A percentile compares a stretch with the other conserved stretches of the same genome.
phyloP scores from a whole-genome alignment of 345 rosid species.

The Aethionema arabicum region DNA sequence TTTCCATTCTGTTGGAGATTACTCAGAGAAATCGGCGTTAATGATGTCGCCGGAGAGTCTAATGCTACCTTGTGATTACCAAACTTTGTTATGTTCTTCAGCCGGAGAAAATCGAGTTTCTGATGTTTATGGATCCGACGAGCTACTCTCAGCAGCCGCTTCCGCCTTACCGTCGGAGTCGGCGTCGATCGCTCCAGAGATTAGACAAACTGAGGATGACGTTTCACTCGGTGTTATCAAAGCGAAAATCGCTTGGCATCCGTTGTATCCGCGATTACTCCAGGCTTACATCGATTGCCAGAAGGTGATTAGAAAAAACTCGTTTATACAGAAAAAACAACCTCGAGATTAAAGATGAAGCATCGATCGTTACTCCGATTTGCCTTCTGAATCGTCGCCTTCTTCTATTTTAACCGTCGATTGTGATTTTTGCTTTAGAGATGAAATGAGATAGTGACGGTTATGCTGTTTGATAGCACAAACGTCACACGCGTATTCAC shows the following conservation, averaged over 20 bases:
- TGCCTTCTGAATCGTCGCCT: neutral
- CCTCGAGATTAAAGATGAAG: neutral
- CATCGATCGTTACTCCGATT: neutral
- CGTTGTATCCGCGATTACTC: conserved; percentile 80
- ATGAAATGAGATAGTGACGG: neutral
- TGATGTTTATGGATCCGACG: conserved; percentile 65
- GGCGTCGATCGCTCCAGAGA: conserved; percentile 61
- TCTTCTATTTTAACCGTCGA: no score
- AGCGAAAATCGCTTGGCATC: conserved; percentile 81
- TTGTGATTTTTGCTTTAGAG: neutral
- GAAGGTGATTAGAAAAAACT: conserved; percentile 51
- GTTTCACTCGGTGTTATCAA: conserved; percentile 49
- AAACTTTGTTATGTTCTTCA: conserved; percentile 44
- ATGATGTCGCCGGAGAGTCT: conserved; percentile 73
- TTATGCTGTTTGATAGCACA: neutral
- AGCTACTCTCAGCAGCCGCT: conserved; percentile 55
- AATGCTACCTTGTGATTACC: conserved; percentile 58
- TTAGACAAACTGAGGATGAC: conserved; percentile 43
- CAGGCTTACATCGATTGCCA: conserved; percentile 91
- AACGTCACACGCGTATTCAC: neutral
- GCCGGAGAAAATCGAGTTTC: conserved; percentile 42
- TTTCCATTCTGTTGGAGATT: conserved; percentile 44
- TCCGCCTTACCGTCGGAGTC: conserved; percentile 71
- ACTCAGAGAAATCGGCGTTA: conserved; percentile 50
- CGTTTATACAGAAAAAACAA: neutral